Conservation (phyloP, 208 protist species). For the Acanthamoeba rhysodes region DNA sequence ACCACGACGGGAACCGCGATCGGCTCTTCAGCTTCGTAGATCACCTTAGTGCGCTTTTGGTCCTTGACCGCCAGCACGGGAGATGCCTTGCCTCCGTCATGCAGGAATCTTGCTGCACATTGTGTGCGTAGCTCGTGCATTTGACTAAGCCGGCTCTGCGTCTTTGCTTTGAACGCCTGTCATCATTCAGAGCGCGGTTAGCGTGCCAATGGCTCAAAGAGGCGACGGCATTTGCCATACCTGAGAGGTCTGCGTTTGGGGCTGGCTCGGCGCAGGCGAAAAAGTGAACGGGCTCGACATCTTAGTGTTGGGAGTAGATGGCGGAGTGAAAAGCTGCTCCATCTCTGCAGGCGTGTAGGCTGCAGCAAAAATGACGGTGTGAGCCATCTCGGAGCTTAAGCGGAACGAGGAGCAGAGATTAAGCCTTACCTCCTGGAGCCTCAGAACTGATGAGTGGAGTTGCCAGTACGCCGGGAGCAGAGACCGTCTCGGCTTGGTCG, state of each 20-base stretch:
- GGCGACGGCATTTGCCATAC: neutral
- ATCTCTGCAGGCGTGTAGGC: neutral
- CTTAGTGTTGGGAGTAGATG: neutral
- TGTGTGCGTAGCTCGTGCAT: neutral
- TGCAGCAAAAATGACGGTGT: neutral
- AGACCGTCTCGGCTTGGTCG: neutral
- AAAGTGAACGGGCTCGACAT: neutral
- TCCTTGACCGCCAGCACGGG: neutral
- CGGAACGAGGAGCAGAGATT: no score
- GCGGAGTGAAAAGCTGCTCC: neutral
- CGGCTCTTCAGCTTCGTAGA: neutral
- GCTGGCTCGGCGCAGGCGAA: neutral
- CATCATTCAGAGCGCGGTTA: neutral
- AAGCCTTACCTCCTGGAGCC: neutral
- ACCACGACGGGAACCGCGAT: neutral
- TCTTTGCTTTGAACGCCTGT: neutral
- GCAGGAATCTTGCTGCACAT: neutral
- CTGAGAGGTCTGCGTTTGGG: neutral
- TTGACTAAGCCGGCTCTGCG: neutral
- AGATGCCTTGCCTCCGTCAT: neutral
- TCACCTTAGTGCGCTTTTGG: slow-evolving; percentile 25
- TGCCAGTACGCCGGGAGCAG: neutral
- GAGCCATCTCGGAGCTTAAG: neutral
- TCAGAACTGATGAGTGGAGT: neutral
- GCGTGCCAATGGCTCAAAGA: neutral